Conservation (phyloP, 2,329 filamentous ascomycete genomes). For the Xylaria sp. region DNA sequence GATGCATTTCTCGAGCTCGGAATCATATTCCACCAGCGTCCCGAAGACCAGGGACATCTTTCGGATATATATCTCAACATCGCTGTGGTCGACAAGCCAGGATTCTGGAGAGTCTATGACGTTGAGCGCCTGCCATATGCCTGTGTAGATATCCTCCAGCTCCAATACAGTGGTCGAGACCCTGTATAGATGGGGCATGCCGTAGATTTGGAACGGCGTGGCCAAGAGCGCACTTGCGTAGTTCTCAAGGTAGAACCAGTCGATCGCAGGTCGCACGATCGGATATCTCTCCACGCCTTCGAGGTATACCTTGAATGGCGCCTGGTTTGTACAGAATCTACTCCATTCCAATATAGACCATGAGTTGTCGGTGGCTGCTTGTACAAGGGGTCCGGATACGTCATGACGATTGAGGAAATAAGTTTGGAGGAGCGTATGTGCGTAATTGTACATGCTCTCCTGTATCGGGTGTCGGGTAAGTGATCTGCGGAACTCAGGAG, state of each 20-base stretch:
- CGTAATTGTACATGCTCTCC: background rate
- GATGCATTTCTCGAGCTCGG: background rate
- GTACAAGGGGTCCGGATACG: background rate
- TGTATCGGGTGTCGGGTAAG: background rate
- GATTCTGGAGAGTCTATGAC: background rate
- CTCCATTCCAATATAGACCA: background rate
- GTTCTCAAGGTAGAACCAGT: slow-evolving; percentile 17
- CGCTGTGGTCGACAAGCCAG: background rate
- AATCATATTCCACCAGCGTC: background rate
- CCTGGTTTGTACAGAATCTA: no score
- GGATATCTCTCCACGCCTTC: background rate
- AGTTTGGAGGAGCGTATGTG: background rate
- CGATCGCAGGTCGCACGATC: slow-evolving; percentile 1
- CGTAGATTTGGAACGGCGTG: background rate
- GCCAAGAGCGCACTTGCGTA: background rate
- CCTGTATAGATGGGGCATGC: background rate
- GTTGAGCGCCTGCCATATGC: background rate
- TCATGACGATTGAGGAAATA: background rate
- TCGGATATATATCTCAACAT: background rate
- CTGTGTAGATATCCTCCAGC: background rate
- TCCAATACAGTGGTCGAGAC: slow-evolving; percentile 2
- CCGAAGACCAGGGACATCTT: background rate
- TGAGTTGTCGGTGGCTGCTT: background rate
- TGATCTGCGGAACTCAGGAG: background rate
- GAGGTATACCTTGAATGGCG: background rate